Evolutionary conservation across 192 early-diverging fungal genomes (phyloP).

Genomic region (Kickxella alabastrina): DNA sequence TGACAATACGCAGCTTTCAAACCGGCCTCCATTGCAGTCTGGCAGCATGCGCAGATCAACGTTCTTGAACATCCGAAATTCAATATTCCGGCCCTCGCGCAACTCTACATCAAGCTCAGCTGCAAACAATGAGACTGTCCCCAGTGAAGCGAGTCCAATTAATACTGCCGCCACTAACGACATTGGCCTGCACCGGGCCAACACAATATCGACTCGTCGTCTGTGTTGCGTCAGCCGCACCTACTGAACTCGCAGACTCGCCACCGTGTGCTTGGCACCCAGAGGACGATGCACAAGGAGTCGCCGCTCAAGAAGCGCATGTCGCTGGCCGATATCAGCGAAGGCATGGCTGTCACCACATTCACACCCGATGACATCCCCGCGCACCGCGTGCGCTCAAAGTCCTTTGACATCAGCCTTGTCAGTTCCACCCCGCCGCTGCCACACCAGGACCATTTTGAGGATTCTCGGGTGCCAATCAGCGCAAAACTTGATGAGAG

Average conservation of each 20-base stretch:
- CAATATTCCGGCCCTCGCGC: constrained; percentile 6
- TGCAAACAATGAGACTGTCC: not conserved
- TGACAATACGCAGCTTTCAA: no score
- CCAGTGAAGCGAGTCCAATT: no score
- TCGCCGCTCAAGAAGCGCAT: constrained; percentile 6
- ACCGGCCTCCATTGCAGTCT: no score
- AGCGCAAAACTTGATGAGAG: no score
- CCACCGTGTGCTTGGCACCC: not conserved
- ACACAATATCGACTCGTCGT: not conserved
- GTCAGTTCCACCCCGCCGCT: no score
- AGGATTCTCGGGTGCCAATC: no score
- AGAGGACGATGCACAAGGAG: not conserved
- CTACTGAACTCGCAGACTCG: not conserved
- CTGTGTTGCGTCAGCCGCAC: not conserved
- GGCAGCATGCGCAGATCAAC: constrained; percentile 10
- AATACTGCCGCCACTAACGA: no score
- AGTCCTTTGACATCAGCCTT: no score
- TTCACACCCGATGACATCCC: no score
- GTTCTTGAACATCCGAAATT: constrained; percentile 19
- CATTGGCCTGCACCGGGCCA: not conserved
- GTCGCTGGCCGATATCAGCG: not conserved
- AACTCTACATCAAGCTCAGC: not conserved
- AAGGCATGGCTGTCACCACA: not conserved
- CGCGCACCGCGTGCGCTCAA: no score
- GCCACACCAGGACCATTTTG: no score